Conservation (phyloP, 1,284 basidiomycete species). For the Abortiporus biennis region DNA sequence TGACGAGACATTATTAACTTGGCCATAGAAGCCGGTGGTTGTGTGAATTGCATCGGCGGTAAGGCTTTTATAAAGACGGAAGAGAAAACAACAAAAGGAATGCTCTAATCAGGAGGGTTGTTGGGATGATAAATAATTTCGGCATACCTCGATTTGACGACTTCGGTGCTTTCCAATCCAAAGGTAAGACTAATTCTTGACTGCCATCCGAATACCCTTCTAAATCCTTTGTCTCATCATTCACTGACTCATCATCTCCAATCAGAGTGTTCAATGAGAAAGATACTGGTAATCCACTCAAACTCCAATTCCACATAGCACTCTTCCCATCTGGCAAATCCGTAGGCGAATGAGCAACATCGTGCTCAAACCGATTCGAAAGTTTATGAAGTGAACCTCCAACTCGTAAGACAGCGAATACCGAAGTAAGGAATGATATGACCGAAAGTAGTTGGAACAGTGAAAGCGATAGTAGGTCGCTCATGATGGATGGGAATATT, state of each 20-base stretch:
- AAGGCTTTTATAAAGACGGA: constrained; percentile 12
- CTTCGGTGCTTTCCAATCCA: constrained; percentile 24
- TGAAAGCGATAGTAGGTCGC: constrained; percentile 26
- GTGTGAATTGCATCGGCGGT: constrained; percentile 19
- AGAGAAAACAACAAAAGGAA: too few relatives aligned
- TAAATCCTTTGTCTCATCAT: constrained; percentile 8
- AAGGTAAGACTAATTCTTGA: constrained; percentile 20
- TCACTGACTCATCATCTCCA: constrained; percentile 21
- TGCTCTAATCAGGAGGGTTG: constrained; percentile 5
- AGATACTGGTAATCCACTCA: constrained; percentile 21
- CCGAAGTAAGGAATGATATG: constrained; percentile 25
- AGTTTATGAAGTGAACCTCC: constrained; percentile 25
- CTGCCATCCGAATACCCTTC: constrained; percentile 19
- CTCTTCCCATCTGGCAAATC: constrained; percentile 17
- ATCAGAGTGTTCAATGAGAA: constrained; percentile 24
- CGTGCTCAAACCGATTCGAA: constrained; percentile 17
- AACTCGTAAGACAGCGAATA: constrained; percentile 25
- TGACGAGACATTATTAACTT: constrained; percentile 31
- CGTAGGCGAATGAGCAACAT: constrained; percentile 14
- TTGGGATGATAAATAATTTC: not conserved
- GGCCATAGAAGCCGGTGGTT: constrained; percentile 28
- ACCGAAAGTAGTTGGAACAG: constrained; percentile 28
- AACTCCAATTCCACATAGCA: constrained; percentile 24
- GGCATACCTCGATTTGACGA: constrained; percentile 18
- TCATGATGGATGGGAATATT: constrained; percentile 16